phyloP scores from a whole-genome alignment of 2,329 filamentous ascomycete genomes.

The Septoria petroselini region DNA sequence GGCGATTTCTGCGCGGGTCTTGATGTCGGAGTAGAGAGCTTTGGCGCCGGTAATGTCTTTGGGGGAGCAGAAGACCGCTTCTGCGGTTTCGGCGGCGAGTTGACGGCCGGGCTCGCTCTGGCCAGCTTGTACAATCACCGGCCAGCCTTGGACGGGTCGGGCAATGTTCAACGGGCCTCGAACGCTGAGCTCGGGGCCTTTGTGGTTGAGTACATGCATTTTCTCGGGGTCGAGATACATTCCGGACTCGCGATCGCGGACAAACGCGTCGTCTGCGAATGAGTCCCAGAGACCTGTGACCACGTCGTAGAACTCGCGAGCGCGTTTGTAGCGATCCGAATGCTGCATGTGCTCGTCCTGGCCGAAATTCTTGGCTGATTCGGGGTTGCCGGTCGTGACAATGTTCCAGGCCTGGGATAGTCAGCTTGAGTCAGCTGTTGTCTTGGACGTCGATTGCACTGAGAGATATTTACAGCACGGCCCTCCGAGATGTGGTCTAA shows the following conservation, averaged over 20 bases:
- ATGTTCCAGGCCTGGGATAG: conserved; percentile 47
- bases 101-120: conserved; percentile 31
- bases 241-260: conserved; percentile 49
- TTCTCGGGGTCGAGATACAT: conserved; percentile 52
- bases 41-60: conserved; percentile 27
- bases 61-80: conserved; percentile 30
- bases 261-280: conserved; percentile 55
- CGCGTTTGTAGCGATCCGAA: conserved; percentile 50
- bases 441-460: no score
- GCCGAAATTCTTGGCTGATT: conserved; percentile 48
- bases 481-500: conserved; percentile 42
- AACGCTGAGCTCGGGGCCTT: conserved; percentile 39
- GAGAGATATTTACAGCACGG: conserved; percentile 29
- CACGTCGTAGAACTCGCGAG: conserved; percentile 45
- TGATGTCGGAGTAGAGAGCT: conserved; percentile 30
- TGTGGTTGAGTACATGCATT: conserved; percentile 53
- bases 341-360: conserved; percentile 47
- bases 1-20: conserved; percentile 22
- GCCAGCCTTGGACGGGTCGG: conserved; percentile 30
- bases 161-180: conserved; percentile 30
- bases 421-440: no score
- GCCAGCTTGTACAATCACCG: conserved; percentile 32
- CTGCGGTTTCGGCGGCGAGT: conserved; percentile 31
- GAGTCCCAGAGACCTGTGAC: conserved; percentile 32
- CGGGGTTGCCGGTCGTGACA: conserved; percentile 50